Evolutionary conservation across 2,329 filamentous ascomycete genomes (phyloP), one percentile per base, ranked within the genome.

Genomic region (Fusarium domesticum): DNA sequence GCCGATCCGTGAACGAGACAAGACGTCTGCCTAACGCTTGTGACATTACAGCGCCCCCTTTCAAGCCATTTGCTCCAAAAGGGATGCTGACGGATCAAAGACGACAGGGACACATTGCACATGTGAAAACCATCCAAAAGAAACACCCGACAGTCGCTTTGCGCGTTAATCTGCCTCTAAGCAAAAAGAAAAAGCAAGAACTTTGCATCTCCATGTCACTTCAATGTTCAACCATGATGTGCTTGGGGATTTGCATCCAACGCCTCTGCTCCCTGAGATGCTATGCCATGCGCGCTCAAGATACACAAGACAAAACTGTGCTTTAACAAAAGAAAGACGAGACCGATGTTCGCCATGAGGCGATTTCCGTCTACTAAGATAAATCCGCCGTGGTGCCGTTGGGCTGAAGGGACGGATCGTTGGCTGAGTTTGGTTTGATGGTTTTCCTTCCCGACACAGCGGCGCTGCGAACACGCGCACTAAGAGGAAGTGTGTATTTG

Each of bases 401-500:
- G 37, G 88, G 83, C 25, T 81, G 75, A 47, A 76, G 75, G n/a
- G 85, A 71, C 16, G 76, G 78, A 45, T 81, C 72, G 49, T 77
- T 78, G n/a, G 77, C 77, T 14, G 78, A 75, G 57, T 84, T 84
- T 3, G 80, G 78, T 56, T 82, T 80, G 48, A 85, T 78, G 1
- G 71, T 75, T 8, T 76, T 76, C 54, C 80, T 73, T 23, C 78
- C 80, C 8, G 79, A 77, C 35, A 85, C 80, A 6, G 77, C 73
- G 7, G 79, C 77, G 51, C 77, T 83, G 51, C 80, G 72, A 30
- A 81, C 66, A 42, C 74, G 76, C 54, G 79, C 77, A 56, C 79
- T 84, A 40, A 85, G 69, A 3, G 81, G 81, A 25, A 85, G 70
- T 20, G 72, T 79, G 61, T 98, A 98, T 62, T 91, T 90, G 56